Evolutionary conservation across 2,329 filamentous ascomycete species (phyloP), one percentile per base, ranked within the genome.

Genomic region (Penicillium sp.): DNA sequence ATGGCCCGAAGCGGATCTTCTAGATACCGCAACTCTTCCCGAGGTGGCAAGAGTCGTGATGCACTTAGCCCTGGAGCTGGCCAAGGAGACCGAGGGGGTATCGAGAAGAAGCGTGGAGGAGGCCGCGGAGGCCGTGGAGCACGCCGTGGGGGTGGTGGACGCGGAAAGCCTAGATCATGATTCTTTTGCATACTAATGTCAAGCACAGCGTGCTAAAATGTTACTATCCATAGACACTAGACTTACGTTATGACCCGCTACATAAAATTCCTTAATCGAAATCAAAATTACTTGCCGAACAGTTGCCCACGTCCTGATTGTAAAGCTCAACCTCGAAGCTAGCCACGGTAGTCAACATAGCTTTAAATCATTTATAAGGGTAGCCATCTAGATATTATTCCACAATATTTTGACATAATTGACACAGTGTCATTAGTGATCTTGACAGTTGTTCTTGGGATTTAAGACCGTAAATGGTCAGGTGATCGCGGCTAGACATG

Each of bases 31-130:
- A 56, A 53, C 35, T 62, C 49, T 45, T 52, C 59, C 21, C 50
- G 47, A 32, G 42, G 45, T 23, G 54, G 53, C 31, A 66, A 64
- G 46, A 29, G 29, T 29, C 63, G 63, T n/a, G 65, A 68, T 60
- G 62, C 55, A 3, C 52, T 66, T 4, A 66, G 63, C 37, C 59
- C 65, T 16, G 64, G 62, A 34, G 65, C 60, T 39, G 58, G 63
- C 31, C 59, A 54, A 10, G 56, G 54, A 31, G 64, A 61, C 10
- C 44, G 56, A 25, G 57, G 59, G 25, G 54, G 60, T 31, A 49
- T 65, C n/a, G 56, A 64, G 45, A 66, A 65, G 60, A 59, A 41
- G 4, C 54, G 58, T 21, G 62, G 59, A 50, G 57, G 60, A 27
- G 44, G 57, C 18, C 54, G 60, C 5, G 61, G 63, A 13, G 57